Conservation (phyloP, 129 eudicot species). For the Scalesia atractyloides region DNA sequence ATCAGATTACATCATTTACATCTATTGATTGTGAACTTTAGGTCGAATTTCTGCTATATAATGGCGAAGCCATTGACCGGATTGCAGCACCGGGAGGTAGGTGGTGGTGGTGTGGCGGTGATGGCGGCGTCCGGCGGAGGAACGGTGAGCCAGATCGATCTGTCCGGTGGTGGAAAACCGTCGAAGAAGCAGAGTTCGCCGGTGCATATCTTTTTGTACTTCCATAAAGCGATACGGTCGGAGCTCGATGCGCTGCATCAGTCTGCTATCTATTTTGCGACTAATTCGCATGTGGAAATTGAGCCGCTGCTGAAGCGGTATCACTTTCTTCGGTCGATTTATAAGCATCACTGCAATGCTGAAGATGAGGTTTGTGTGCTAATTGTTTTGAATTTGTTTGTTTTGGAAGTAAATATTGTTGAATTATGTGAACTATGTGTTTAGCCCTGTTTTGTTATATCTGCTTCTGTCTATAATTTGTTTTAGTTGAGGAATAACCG, state of each 20-base stretch:
- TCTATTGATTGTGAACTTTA: neutral
- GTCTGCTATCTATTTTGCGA: slow-evolving; percentile 72
- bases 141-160: slow-evolving; percentile 53
- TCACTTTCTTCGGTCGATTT: slow-evolving; percentile 80
- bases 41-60: slow-evolving; percentile 3
- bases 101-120: slow-evolving; percentile 68
- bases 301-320: slow-evolving; percentile 76
- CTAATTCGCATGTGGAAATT: slow-evolving; percentile 60
- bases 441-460: neutral
- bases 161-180: slow-evolving; percentile 35
- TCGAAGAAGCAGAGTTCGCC: slow-evolving; percentile 62
- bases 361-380: slow-evolving; percentile 80
- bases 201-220: slow-evolving; percentile 76
- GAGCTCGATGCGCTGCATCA: slow-evolving; percentile 86
- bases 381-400: slow-evolving; percentile 5
- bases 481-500: neutral
- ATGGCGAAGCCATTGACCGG: slow-evolving; percentile 98
- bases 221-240: slow-evolving; percentile 84
- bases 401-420: neutral
- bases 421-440: slow-evolving; percentile 5
- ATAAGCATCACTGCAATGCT: slow-evolving; percentile 97
- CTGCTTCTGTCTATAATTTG: neutral
- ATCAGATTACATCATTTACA: slow-evolving; percentile 32
- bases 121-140: slow-evolving; percentile 50
- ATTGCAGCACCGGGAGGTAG: slow-evolving; percentile 61